A percentile compares a stretch with the other conserved stretches of the same genome.
Conservation (phyloP, 202 grass and related monocot genomes). For the Setaria italica region DNA sequence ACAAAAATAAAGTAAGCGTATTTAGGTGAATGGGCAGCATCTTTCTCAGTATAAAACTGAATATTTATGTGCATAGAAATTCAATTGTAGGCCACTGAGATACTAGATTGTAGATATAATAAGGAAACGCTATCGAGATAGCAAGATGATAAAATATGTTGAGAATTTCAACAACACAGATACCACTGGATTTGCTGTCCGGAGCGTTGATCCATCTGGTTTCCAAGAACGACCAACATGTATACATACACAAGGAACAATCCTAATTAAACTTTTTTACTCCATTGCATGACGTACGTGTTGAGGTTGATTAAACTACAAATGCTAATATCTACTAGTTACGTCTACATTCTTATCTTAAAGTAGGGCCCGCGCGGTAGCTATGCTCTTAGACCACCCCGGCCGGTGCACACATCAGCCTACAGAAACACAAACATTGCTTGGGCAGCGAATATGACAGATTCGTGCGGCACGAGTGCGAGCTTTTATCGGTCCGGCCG, state of each 20-base stretch:
- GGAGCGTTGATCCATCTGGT: neutral
- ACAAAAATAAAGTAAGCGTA: no score
- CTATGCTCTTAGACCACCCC: neutral
- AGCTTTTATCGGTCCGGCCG: neutral
- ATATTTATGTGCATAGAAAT: no score
- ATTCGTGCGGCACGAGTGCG: neutral
- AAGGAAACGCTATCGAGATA: no score
- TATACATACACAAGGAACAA: neutral
- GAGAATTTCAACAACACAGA: neutral
- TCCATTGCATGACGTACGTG: neutral
- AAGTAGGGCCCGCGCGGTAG: slow-evolving; percentile 25
- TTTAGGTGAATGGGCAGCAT: no score
- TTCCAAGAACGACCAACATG: neutral
- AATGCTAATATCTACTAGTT: neutral
- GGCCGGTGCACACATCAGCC: slow-evolving; percentile 20
- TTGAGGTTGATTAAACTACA: neutral
- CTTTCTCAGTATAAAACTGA: no score
- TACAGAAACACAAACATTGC: neutral
- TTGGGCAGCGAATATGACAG: neutral
- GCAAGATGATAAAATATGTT: no score
- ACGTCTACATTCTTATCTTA: neutral
- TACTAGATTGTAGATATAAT: no score
- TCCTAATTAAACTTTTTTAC: neutral
- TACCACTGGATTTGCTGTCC: neutral
- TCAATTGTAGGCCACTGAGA: no score